Base-by-base conservation (phyloP, 768 basidiomycete genomes). In the Mycena pura region DNA sequence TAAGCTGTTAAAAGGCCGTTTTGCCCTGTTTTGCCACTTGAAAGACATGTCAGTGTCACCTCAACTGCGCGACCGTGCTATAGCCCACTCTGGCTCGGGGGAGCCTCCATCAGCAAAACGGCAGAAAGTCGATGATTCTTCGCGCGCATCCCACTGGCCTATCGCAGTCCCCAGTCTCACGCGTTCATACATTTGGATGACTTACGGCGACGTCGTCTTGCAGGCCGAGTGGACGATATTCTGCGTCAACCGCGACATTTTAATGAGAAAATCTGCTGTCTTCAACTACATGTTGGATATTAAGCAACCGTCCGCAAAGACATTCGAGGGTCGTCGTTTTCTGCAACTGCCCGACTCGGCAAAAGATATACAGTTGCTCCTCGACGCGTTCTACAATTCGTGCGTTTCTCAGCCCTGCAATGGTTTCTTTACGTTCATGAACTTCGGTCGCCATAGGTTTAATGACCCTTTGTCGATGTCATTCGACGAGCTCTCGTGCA, bases 251-350 rank as follows among this genome's bases (percentile, higher is more conserved):
- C 34, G 46, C 29, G 46, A 46, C 19, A 21, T 48, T 19, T 46
- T 57, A 13, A 46, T 46, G 6, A 44, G 25, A 36, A 34, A 57
- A 6, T 57, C 83, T 2, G 80, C 84, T 27, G 74, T 84, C 10
- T 84, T 84, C 62, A 72, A 72, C 43, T 80, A 80, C 62, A 72
- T 83, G 68, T 76, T 84, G 51, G 70, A 75, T 6, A 68, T 84
- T n/a, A n/a, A n/a, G 8, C 82, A 80, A 4, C 78, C 76, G 44
- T 81, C 80, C 15, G 29, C 50, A 15, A 34, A 57, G 9, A 40
- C 45, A 6, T 21, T 57, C 11, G 56, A 57, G 27, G 56, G 46
- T 2, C 49, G 56, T 25, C 47, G 39, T 3, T 32, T 57, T 19
- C 46, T 57, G 6, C 45, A 19, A 13, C n/a, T 57, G 34, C 32